Conservation (phyloP, 768 basidiomycete genomes). For the Trametes villosa region DNA sequence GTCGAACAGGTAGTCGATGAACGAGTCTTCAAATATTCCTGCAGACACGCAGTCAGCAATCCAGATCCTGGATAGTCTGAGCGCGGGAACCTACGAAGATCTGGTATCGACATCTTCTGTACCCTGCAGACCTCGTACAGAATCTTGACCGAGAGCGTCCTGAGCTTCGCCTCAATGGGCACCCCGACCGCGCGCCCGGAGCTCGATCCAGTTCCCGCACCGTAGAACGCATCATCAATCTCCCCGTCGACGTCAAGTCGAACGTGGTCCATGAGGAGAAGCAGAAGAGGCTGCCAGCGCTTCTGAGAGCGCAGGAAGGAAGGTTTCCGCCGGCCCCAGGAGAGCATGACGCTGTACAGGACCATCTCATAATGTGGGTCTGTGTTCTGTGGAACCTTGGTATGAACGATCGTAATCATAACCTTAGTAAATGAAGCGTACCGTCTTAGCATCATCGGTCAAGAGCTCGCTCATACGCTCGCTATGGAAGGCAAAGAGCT, state of each 20-base stretch:
- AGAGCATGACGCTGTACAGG: conserved; percentile 75
- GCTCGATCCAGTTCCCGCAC: conserved; percentile 40
- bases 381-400: conserved; percentile 57
- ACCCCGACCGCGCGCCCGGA: conserved; percentile 44
- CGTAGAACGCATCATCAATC: conserved; percentile 62
- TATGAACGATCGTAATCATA: neutral
- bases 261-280: conserved; percentile 84
- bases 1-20: conserved; percentile 90
- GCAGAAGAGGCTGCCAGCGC: conserved; percentile 82
- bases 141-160: conserved; percentile 69
- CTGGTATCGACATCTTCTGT: conserved; percentile 77
- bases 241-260: conserved; percentile 81
- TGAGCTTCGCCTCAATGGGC: conserved; percentile 84
- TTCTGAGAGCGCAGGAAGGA: conserved; percentile 79
- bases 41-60: conserved; percentile 3
- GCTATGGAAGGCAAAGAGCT: conserved; percentile 89
- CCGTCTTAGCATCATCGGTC: conserved; percentile 67
- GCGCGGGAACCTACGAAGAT: conserved; percentile 64
- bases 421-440: conserved; percentile 39
- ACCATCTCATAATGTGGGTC: conserved; percentile 86
- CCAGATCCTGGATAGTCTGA: neutral
- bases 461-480: conserved; percentile 89
- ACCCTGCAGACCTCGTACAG: conserved; percentile 94
- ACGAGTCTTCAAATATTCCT: conserved; percentile 82
- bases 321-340: conserved; percentile 69